Percentiles rank a stretch among this genome's conserved stretches.
phyloP scores from a whole-genome alignment of 2,329 filamentous ascomycete species.

The Talaromyces amestolkiae region DNA sequence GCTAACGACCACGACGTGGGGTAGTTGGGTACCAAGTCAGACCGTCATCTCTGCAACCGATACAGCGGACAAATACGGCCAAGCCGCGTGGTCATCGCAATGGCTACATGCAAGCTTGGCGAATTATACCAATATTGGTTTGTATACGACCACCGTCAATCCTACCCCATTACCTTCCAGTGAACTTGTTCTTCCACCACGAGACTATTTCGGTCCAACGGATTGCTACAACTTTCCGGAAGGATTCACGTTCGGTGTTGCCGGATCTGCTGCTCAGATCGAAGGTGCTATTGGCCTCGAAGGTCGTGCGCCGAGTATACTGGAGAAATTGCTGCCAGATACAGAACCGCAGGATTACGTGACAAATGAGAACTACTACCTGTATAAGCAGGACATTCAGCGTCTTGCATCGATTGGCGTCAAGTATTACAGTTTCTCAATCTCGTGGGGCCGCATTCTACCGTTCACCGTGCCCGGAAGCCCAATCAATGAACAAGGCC shows the following conservation, averaged over 20 bases:
- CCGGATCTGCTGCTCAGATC: slow-evolving; percentile 45
- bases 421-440: slow-evolving; percentile 45
- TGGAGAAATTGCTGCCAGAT: slow-evolving; percentile 37
- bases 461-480: slow-evolving; percentile 47
- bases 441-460: slow-evolving; percentile 51
- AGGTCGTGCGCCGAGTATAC: slow-evolving; percentile 39
- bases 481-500: slow-evolving; percentile 47
- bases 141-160: slow-evolving; percentile 53
- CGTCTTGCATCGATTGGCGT: slow-evolving; percentile 40
- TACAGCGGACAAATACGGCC: slow-evolving; percentile 32
- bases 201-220: slow-evolving; percentile 49
- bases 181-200: slow-evolving; percentile 56
- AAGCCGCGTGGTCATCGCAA: slow-evolving; percentile 38
- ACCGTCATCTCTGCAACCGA: slow-evolving; percentile 31
- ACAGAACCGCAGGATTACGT: slow-evolving; percentile 47
- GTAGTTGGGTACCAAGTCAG: slow-evolving; percentile 33
- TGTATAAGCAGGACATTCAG: slow-evolving; percentile 49
- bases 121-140: slow-evolving; percentile 35
- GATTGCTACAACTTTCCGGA: slow-evolving; percentile 35
- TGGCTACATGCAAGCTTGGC: slow-evolving; percentile 32
- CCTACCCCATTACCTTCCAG: slow-evolving; percentile 55
- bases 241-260: slow-evolving; percentile 46
- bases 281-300: slow-evolving; percentile 45
- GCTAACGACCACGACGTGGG: slow-evolving; percentile 33
- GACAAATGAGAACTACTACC: slow-evolving; percentile 50